Evolutionary conservation across 768 basidiomycete species (phyloP), one percentile per base, ranked within the genome.

Genomic region (Russula sp.): DNA sequence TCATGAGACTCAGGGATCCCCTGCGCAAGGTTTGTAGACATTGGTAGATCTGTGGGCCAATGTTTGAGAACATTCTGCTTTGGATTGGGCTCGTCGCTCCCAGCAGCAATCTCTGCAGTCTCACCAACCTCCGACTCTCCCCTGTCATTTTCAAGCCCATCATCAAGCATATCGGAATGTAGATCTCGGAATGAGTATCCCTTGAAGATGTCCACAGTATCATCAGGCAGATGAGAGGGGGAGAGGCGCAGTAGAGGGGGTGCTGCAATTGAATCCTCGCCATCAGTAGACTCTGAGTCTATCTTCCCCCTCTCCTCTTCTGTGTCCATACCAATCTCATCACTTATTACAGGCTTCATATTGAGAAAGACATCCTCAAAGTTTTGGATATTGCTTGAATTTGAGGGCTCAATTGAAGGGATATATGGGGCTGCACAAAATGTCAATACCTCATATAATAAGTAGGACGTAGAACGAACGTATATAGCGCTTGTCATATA

Each of bases 311-410:
- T 81, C 61, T 86, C 85, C 67, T 82, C 83, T 70, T 87, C 87
- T 34, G 85, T 87, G 70, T 88, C 86, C 56, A 76, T 78, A 57
- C 77, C 77, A 38, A 81, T 78, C 48, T 86, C 87, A 67, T 89
- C 88, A 65, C 94, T 89, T 63, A 98, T 83, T 52, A 90, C 86
- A 22, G 94, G 92, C 66, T 89, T 87, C 90, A 98, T 96, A 70
- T 90, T 89, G 60, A 98, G 81, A 83, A 96, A 98, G 43, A 90
- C 87, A 65, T 94, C 90, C 73, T 98, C 96, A 73, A 98, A 99
- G 75, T 98, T 98, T 73, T 92, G 91, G 66, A 91, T 95, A 81
- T 99, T 97, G 68, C 86, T 85, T 60, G 93, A 94, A 74, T 96
- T 92, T 45, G 83, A 83, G 22, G 90, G 87, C 72, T 95, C 91